phyloP scores from a whole-genome alignment of 331 rosid genomes.

The Rhamnella rubrinervis region DNA sequence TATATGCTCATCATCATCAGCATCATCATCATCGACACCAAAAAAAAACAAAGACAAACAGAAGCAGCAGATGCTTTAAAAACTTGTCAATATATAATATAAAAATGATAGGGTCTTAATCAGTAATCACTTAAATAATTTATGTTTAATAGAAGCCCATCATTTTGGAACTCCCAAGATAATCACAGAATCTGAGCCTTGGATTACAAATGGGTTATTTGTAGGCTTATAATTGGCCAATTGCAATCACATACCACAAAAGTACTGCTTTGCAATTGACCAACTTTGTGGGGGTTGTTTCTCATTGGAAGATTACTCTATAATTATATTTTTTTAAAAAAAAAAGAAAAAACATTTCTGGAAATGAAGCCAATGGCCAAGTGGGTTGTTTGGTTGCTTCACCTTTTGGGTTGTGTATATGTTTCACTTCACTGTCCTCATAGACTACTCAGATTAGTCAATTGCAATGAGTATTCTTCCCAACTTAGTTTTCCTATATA shows the following conservation, averaged over 20 bases:
- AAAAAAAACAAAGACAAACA: too few species aligned
- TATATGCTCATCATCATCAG: too few species aligned
- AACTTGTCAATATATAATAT: too few species aligned
- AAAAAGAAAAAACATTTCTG: not conserved
- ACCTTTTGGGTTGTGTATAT: slow-evolving; percentile 2
- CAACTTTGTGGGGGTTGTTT: slow-evolving; percentile 17
- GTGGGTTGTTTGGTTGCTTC: slow-evolving; percentile 8
- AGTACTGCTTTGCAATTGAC: not conserved
- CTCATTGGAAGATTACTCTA: slow-evolving; percentile 9
- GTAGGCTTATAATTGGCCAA: not conserved
- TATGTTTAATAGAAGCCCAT: not conserved
- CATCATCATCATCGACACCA: too few species aligned
- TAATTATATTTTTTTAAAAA: slow-evolving; percentile 3
- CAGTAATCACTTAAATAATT: too few species aligned
- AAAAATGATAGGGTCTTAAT: too few species aligned
- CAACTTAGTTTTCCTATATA: too few species aligned
- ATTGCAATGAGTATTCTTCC: not conserved
- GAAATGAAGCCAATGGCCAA: not conserved
- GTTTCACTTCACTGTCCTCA: not conserved
- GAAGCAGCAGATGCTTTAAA: too few species aligned
- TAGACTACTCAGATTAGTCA: not conserved
- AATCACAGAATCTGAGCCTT: slow-evolving; percentile 40
- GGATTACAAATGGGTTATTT: slow-evolving; percentile 31
- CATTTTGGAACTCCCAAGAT: slow-evolving; percentile 12
- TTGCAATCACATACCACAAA: not conserved